A percentile compares a stretch with the other conserved stretches of the same genome.
Conservation (phyloP, 768 basidiomycete genomes). For the Russula ochroleuca region DNA sequence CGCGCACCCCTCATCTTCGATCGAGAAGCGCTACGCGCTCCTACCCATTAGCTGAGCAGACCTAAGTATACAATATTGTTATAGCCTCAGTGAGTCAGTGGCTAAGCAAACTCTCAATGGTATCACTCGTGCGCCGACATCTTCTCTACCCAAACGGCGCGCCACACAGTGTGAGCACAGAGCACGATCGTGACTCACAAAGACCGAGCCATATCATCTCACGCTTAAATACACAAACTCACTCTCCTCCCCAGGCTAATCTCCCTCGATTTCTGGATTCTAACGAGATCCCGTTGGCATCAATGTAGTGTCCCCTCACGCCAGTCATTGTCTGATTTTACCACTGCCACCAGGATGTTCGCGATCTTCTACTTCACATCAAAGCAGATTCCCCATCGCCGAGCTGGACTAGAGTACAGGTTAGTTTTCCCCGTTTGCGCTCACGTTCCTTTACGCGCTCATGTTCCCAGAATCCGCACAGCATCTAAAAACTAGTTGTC, state of each 20-base stretch:
- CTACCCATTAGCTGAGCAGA: too few species aligned
- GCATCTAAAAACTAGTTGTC: conserved; percentile 73
- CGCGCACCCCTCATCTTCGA: too few species aligned
- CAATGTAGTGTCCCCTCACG: conserved; percentile 47
- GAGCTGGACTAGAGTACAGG: conserved; percentile 83
- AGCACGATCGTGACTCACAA: too few species aligned
- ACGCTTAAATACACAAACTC: conserved; percentile 25
- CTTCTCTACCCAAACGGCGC: too few species aligned
- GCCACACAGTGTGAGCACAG: too few species aligned
- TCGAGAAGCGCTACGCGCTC: too few species aligned
- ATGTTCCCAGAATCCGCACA: conserved; percentile 55
- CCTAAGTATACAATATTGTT: too few species aligned
- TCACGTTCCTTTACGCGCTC: conserved; percentile 3
- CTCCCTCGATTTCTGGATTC: conserved; percentile 79
- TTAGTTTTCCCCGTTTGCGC: not conserved
- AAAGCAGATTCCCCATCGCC: conserved; percentile 79
- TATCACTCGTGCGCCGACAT: too few species aligned
- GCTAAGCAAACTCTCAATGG: too few species aligned
- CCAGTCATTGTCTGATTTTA: not conserved
- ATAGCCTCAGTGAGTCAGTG: too few species aligned
- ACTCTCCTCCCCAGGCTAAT: conserved; percentile 38
- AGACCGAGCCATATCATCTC: too few species aligned
- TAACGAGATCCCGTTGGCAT: conserved; percentile 73
- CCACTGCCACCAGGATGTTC: conserved; percentile 58
- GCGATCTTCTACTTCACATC: conserved; percentile 81